These are phyloP conservation scores for Aspergillus tanneri DNA, from an alignment of 2,329 filamentous ascomycete genomes.

Conservation along the genomic window DNA sequence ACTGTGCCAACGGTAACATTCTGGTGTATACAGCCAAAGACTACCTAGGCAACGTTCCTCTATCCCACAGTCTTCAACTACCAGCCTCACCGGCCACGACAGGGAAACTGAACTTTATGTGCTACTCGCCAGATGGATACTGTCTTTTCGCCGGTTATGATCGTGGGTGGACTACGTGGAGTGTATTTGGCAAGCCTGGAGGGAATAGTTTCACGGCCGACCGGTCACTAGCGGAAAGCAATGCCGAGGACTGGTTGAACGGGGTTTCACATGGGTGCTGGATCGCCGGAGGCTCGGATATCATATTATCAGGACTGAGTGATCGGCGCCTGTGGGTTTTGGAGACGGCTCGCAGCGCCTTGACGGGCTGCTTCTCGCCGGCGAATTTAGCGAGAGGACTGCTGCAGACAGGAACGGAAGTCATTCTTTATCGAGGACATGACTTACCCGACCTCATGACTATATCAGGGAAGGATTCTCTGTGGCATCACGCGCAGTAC, in stretches of 20 bases:
- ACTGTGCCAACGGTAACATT: slow-evolving; percentile 74
- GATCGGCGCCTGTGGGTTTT: slow-evolving; percentile 81
- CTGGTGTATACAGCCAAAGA: slow-evolving; percentile 91
- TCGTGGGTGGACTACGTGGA: slow-evolving; percentile 93
- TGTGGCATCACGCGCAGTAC: slow-evolving; percentile 93
- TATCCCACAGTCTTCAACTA: slow-evolving; percentile 74
- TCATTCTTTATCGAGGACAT: slow-evolving; percentile 92
- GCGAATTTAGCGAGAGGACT: slow-evolving; percentile 88
- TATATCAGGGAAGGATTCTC: slow-evolving; percentile 83
- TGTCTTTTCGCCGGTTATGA: slow-evolving; percentile 93
- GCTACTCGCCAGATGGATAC: slow-evolving; percentile 93
- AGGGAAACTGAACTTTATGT: slow-evolving; percentile 70
- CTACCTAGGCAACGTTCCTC: slow-evolving; percentile 86
- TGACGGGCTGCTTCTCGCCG: slow-evolving; percentile 85
- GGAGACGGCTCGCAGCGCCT: slow-evolving; percentile 91
- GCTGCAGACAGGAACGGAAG: slow-evolving; percentile 79
- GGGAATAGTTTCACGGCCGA: slow-evolving; percentile 80
- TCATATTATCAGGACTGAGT: slow-evolving; percentile 68
- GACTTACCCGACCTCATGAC: slow-evolving; percentile 87
- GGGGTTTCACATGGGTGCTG: slow-evolving; percentile 77
- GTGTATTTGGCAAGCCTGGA: slow-evolving; percentile 89
- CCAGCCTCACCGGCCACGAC: slow-evolving; percentile 67
- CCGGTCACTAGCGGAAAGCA: slow-evolving; percentile 59
- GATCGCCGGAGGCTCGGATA: slow-evolving; percentile 83
- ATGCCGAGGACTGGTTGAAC: slow-evolving; percentile 80